Conservation (phyloP, 805 yeast species). For the Candida schatavii region DNA sequence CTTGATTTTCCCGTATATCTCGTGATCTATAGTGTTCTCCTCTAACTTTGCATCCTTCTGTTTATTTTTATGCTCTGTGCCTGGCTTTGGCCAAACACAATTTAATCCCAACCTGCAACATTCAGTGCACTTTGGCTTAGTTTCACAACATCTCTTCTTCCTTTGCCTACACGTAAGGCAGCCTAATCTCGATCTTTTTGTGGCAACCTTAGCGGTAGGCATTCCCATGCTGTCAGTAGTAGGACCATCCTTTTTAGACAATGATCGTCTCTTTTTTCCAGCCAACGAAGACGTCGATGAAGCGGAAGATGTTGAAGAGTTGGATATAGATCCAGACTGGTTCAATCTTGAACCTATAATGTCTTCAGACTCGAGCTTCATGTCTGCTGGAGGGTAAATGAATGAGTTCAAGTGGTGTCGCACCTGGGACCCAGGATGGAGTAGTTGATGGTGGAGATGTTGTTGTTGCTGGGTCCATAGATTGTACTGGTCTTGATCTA, state of each 20-base stretch:
- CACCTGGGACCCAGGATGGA: not conserved
- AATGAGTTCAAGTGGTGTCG: conserved; percentile 2
- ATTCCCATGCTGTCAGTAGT: not conserved
- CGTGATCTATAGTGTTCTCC: conserved; percentile 54
- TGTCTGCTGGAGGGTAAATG: not conserved
- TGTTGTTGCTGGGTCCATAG: conserved; percentile 1
- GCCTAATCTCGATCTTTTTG: conserved; percentile 65
- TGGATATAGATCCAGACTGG: conserved; percentile 1
- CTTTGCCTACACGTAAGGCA: conserved; percentile 76
- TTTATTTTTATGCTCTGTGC: conserved; percentile 58
- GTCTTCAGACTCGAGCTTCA: not conserved
- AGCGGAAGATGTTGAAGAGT: conserved; percentile 2
- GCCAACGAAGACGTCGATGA: not conserved
- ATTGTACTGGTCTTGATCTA: conserved; percentile 2
- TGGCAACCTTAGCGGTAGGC: conserved; percentile 13
- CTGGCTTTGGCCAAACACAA: conserved; percentile 76
- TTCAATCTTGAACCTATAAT: not conserved
- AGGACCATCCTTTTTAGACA: not conserved
- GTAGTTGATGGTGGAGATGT: not conserved
- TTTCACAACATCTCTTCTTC: conserved; percentile 77
- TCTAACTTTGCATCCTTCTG: conserved; percentile 48
- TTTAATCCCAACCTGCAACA: conserved; percentile 61
- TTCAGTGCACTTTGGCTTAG: conserved; percentile 62
- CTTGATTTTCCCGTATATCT: conserved; percentile 55
- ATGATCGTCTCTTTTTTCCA: not conserved